Base-by-base conservation (phyloP, 2,329 filamentous ascomycete species). In the Metarhizium sp. region DNA sequence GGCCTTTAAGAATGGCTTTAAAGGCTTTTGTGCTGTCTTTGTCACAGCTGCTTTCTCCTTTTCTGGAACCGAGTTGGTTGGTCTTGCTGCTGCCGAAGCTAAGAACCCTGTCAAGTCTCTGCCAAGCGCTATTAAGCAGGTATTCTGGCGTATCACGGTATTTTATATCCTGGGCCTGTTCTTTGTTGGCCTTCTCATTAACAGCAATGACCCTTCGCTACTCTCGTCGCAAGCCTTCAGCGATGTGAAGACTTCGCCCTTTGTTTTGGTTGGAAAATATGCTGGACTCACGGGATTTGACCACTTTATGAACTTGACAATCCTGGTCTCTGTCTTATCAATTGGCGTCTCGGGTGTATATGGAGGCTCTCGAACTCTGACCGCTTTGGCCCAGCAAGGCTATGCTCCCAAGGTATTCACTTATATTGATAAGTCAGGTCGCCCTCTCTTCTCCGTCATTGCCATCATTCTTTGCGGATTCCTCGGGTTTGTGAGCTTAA, bases 121-220 rank as follows among this genome's bases (percentile, higher is more conserved):
- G 1, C 91, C 91, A 0, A 85, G 83, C 2, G 91, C 91, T 5
- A 85, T 92, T 63, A 95, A 94, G 73, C 90, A 95, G 66, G 88
- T 81, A 36, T 81, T 81, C 57, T 81, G 78, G 78, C 76, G 78
- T 60, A 80, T 81, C 57, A 78, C 75, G 0, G 65, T 80, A 58
- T 81, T 81, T 60, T 81, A 81, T 59, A 68, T 81, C 50, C 68
- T 81, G 2, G 77, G 77, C 40, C 71, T 81, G 14, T 71, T 78
- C 53, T 75, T 80, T 11, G 73, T 80, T 16, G 78, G 78, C 14
- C 70, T 82, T 5, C 65, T 81, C 5, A 69, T 81, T 42, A 67
- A 69, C 52, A 76, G 74, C 52, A 66, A 72, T 25, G 78, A 82
- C 40, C 40, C 61, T 0, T 67, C 71, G 38, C 73, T 85, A 1